Evolutionary conservation across 768 basidiomycete species (phyloP), one percentile per base, ranked within the genome.

Genomic region (Mycena sanguinolenta): DNA sequence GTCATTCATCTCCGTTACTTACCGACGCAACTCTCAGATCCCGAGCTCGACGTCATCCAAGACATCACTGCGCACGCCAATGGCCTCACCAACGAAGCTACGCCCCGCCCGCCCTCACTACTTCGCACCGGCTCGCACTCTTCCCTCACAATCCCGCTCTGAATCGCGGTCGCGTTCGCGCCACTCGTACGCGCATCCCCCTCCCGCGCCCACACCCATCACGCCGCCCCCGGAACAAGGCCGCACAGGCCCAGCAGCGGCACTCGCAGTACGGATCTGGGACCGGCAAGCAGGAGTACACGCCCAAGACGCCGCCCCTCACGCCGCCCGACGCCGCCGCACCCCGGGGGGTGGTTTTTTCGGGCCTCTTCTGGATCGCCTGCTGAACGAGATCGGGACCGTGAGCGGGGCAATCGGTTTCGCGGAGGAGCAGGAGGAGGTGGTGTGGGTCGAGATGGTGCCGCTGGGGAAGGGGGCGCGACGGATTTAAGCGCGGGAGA

Each of bases 341-440:
- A 58, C 32, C 17, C 49, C 61, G 62, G 14, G n/a, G 71, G 75
- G 27, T 87, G 86, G 86, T 87, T 87, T 87, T 87, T 87, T 87
- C 86, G 85, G 65, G 74, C 73, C 75, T 79, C 28, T 34, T 76
- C 80, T 77, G 80, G 81, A 74, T 85, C 80, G 76, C 84, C 84
- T 21, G 32, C 21, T 34, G 54, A 55, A 3, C 34, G 32, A 21
- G 54, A 36, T 21, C 34, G 21, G 23, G 23, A 25, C 80, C 79
- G 79, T 57, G 59, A 69, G 39, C 64, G 64, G 21, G 57, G 60
- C 1, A 50, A 39, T 0, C 42, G 57, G 62, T 50, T 63, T 65
- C 72, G 44, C n/a, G n/a, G n/a, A n/a, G n/a, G n/a, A n/a, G n/a
- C n/a, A 94, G 94, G 82, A 92, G 94, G 80, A 90, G 90, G 30